phyloP scores from a whole-genome alignment of 202 grass and related monocot genomes.

The Cymbopogon flexuosus region DNA sequence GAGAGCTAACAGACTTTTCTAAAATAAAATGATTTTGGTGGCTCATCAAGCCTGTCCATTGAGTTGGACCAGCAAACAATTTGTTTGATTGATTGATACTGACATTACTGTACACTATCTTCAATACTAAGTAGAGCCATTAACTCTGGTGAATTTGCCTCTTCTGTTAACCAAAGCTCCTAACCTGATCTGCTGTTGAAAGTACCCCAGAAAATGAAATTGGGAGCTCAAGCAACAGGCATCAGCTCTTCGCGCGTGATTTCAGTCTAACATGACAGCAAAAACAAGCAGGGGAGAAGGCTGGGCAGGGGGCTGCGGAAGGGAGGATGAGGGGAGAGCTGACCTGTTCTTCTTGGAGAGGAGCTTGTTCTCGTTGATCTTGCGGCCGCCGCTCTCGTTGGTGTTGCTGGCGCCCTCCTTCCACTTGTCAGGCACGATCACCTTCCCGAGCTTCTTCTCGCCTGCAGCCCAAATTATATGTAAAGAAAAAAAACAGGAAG shows the following conservation, averaged over 20 bases:
- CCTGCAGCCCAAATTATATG: conserved; percentile 44
- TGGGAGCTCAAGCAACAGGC: not conserved
- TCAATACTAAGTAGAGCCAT: not conserved
- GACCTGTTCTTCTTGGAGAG: conserved; percentile 98
- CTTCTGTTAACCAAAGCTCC: not conserved
- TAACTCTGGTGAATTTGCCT: not conserved
- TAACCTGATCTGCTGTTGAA: not conserved
- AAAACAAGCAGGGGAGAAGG: not conserved
- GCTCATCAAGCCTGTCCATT: not conserved
- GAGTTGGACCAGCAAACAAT: not conserved
- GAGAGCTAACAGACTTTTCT: not conserved
- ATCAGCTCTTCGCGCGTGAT: not conserved
- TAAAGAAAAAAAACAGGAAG: too few species aligned
- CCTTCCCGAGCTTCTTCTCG: conserved; percentile 97
- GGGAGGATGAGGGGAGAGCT: not conserved
- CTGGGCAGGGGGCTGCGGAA: not conserved
- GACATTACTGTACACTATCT: not conserved
- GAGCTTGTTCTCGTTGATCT: conserved; percentile 99
- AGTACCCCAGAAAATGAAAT: not conserved
- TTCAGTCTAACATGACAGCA: not conserved
- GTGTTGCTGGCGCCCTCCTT: conserved; percentile 99
- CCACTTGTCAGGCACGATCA: conserved; percentile 99
- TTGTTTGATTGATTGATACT: not conserved
- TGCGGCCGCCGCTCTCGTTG: conserved; percentile 78
- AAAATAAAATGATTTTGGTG: not conserved